phyloP scores from a whole-genome alignment of 371 early-diverging fungal species.

The Mucor saturninus region DNA sequence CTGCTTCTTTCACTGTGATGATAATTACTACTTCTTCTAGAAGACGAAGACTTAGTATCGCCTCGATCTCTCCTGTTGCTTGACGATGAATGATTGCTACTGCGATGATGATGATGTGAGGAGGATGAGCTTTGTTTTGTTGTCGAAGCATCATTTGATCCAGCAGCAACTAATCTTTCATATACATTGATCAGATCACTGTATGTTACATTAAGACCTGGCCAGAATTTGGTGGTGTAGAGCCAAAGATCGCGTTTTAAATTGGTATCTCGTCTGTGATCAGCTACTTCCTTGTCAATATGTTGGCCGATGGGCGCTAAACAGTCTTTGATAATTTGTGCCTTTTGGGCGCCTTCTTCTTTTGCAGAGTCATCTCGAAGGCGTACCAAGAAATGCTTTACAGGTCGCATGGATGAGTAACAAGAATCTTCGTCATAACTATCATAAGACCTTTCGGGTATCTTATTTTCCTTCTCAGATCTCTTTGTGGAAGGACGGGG shows the following conservation, averaged over 20 bases:
- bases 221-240: slow-evolving; percentile 71
- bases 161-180: slow-evolving; percentile 40
- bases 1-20: slow-evolving; percentile 1
- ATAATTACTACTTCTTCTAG: slow-evolving; percentile 7
- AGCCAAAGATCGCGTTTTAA: slow-evolving; percentile 58
- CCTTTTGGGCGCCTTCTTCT: slow-evolving; percentile 58
- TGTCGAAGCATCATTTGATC: background rate
- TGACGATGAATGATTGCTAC: background rate
- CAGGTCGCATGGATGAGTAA: slow-evolving; percentile 25
- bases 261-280: slow-evolving; percentile 5
- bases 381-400: slow-evolving; percentile 16
- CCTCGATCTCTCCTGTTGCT: slow-evolving; percentile 1
- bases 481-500: slow-evolving; percentile 13
- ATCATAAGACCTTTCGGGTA: slow-evolving; percentile 9
- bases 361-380: slow-evolving; percentile 58
- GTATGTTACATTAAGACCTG: slow-evolving; percentile 51
- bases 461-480: slow-evolving; percentile 21
- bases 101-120: background rate
- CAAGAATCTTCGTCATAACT: slow-evolving; percentile 18
- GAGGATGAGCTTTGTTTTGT: background rate
- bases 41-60: background rate
- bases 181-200: slow-evolving; percentile 60
- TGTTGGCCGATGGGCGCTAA: slow-evolving; percentile 66
- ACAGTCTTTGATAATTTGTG: slow-evolving; percentile 62
- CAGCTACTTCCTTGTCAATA: slow-evolving; percentile 48